Conservation (phyloP, 495 filamentous ascomycete species). For the Neurospora terricola region DNA sequence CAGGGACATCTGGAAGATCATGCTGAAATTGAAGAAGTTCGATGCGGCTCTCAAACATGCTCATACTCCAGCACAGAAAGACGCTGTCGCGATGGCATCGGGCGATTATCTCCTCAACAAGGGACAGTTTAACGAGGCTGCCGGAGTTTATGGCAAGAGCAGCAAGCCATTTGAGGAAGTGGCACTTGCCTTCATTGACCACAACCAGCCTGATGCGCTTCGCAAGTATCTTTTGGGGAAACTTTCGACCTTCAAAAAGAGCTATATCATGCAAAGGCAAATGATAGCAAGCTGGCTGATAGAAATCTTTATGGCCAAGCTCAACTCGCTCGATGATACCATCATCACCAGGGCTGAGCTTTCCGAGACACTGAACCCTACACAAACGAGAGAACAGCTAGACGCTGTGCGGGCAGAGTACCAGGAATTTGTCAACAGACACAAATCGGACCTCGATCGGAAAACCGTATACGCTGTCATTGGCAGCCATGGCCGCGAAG, state of each 20-base stretch:
- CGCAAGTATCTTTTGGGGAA: constrained; percentile 85
- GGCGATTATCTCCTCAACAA: constrained; percentile 78
- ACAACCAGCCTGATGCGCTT: constrained; percentile 80
- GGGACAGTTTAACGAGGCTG: constrained; percentile 75
- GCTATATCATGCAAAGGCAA: constrained; percentile 77
- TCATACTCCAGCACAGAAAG: constrained; percentile 59
- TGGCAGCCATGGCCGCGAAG: constrained; percentile 86
- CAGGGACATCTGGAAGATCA: constrained; percentile 86
- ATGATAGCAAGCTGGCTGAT: constrained; percentile 96
- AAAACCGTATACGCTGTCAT: constrained; percentile 95
- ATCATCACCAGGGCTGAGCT: constrained; percentile 85
- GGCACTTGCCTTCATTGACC: constrained; percentile 80
- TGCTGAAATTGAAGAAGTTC: constrained; percentile 75
- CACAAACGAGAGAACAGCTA: constrained; percentile 65
- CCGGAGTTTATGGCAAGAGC: constrained; percentile 83
- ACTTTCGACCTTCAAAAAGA: constrained; percentile 70
- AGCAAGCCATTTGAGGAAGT: constrained; percentile 96
- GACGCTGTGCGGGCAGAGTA: constrained; percentile 61
- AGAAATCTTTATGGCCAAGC: constrained; percentile 93
- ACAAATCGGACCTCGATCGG: constrained; percentile 76
- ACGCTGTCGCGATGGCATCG: constrained; percentile 79
- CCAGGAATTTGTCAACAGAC: constrained; percentile 73
- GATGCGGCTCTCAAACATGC: constrained; percentile 80
- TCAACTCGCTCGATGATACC: constrained; percentile 89
- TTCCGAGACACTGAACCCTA: constrained; percentile 55